Evolutionary conservation across 2,329 filamentous ascomycete genomes (phyloP).

Genomic region (Aschersonia sp.): DNA sequence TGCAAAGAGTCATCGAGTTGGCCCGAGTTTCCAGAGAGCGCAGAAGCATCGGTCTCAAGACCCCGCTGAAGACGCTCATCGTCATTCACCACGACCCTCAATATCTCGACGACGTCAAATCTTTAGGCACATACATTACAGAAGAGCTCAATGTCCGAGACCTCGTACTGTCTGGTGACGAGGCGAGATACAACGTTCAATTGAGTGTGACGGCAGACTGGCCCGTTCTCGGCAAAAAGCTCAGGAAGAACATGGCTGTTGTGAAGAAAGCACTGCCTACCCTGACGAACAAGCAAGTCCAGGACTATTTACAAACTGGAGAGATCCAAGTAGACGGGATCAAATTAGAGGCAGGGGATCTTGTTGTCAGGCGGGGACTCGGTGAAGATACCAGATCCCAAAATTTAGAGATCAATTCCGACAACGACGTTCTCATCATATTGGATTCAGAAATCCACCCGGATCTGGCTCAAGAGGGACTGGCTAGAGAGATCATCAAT

Average conservation of each 20-base stretch:
- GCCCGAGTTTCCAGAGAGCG: conserved; percentile 76
- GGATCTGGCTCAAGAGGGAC: conserved; percentile 73
- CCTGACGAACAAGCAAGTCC: conserved; percentile 68
- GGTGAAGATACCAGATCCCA: conserved; percentile 57
- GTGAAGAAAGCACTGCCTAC: conserved; percentile 81
- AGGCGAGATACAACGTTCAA: conserved; percentile 81
- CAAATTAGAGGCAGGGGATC: conserved; percentile 63
- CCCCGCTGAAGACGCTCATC: conserved; percentile 75
- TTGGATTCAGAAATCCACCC: conserved; percentile 73
- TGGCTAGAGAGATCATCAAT: conserved; percentile 86
- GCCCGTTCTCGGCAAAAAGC: conserved; percentile 88
- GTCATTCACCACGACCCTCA: conserved; percentile 74
- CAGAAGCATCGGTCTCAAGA: conserved; percentile 73
- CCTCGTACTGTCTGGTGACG: conserved; percentile 70
- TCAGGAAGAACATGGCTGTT: conserved; percentile 85
- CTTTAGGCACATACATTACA: conserved; percentile 72
- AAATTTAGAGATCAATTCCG: conserved; percentile 73
- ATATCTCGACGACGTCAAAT: conserved; percentile 76
- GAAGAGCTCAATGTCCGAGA: conserved; percentile 89
- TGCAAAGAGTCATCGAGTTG: conserved; percentile 94
- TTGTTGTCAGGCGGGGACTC: conserved; percentile 62
- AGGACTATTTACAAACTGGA: conserved; percentile 58
- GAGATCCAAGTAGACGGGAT: conserved; percentile 78
- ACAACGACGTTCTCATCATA: conserved; percentile 81
- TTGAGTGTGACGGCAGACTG: conserved; percentile 86